Base-by-base conservation (phyloP, 768 basidiomycete genomes). In the Suillus subalutaceus region DNA sequence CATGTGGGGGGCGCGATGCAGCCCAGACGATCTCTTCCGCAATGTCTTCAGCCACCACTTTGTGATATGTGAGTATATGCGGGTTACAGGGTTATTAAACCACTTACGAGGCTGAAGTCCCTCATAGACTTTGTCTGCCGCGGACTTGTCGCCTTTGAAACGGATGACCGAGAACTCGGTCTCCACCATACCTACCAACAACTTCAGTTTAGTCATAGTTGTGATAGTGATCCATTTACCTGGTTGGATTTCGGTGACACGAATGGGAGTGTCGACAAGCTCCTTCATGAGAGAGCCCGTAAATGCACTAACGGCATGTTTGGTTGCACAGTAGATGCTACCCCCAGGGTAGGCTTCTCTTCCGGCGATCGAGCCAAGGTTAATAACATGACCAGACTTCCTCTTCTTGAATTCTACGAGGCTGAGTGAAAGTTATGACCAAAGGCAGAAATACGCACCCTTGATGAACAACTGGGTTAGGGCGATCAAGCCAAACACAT, bases 11-110 rank as follows among this genome's bases (percentile, higher is more conserved):
- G 50, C 96, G 89, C 13, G 92, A 85, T 23, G 97, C 97, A 16
- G 90, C 90, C 97, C 97, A 99, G 23, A 97, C 95, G 72, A 99
- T 96, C 78, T 99, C 96, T 76, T 99, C 97, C 1, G 97, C 97
- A 56, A 98, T 91, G 73, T 98, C 96, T 66, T 90, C 84, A 8
- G 90, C 88, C 7, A 86, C 84, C 77, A 97, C 93, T 96, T 72
- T 40, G 30, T 40, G 20, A 13, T 32, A 56, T 58, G 55, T 62
- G 40, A 72, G 66, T 53, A 63, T 67, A 58, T 50, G 9, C 44
- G 23, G 38, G 12, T 69, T 4, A 62, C 44, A 2, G 52, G 61
- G 4, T 16, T 30, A 40, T 63, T 37, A 40, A 20, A n/a, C 48
- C 18, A 80, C 92, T 76, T 74, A 96, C 96, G 76, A 67, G 96